Percentiles rank a stretch among this genome's conserved stretches.
Evolutionary conservation across 2,329 filamentous ascomycete genomes (phyloP).

Genomic region (Colletotrichum navitas): DNA sequence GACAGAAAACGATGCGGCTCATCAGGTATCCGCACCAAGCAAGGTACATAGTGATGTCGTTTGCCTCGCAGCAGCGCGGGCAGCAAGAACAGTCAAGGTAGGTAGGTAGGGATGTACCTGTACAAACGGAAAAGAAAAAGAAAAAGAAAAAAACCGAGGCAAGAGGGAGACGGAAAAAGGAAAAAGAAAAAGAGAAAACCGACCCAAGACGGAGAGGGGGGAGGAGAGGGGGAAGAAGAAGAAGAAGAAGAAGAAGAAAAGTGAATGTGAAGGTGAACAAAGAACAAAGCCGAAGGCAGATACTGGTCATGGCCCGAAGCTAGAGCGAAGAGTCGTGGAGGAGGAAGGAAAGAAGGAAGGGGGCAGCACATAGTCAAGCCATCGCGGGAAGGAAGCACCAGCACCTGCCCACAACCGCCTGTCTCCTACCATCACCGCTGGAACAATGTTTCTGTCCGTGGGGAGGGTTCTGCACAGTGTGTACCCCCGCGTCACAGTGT

Average conservation of each 20-base stretch:
- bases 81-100: not conserved
- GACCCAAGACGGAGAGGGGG: not conserved
- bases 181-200: not conserved
- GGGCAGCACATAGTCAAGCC: not conserved
- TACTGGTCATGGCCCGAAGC: slow-evolving; percentile 1
- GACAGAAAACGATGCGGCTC: not conserved
- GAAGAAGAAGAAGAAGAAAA: not conserved
- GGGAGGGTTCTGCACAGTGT: not conserved
- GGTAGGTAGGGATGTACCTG: no score
- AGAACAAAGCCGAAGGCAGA: slow-evolving; percentile 1
- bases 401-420: not conserved
- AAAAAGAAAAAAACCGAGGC: not conserved
- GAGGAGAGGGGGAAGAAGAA: not conserved
- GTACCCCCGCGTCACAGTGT: not conserved
- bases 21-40: not conserved
- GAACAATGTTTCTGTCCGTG: not conserved
- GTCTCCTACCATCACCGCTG: not conserved
- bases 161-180: no score
- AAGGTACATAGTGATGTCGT: not conserved
- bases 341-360: not conserved
- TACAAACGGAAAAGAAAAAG: not conserved
- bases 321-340: not conserved
- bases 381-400: not conserved
- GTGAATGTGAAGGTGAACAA: not conserved
- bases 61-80: not conserved